Conservation (phyloP, 768 basidiomycete genomes). For the Termitomyces sp. region DNA sequence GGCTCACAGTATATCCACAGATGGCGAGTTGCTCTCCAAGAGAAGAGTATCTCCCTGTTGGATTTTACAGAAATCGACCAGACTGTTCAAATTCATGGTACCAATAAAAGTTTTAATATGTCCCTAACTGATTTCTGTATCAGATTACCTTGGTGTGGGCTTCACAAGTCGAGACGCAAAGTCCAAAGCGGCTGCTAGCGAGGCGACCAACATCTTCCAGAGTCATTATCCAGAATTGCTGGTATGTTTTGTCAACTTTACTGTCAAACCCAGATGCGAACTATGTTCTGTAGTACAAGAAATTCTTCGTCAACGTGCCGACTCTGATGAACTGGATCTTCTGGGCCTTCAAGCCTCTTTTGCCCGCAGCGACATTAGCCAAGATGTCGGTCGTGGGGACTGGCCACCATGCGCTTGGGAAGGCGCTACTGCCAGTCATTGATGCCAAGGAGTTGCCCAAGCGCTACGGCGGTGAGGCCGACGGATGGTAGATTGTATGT, state of each 20-base stretch:
- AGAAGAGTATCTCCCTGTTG: slow-evolving; percentile 52
- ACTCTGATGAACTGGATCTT: slow-evolving; percentile 75
- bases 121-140: not conserved
- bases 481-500: slow-evolving; percentile 34
- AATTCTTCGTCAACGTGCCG: slow-evolving; percentile 82
- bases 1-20: slow-evolving; percentile 27
- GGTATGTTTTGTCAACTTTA: slow-evolving; percentile 28
- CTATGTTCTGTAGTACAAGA: slow-evolving; percentile 42
- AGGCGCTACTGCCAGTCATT: slow-evolving; percentile 54
- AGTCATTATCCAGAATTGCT: slow-evolving; percentile 78
- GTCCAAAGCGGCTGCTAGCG: slow-evolving; percentile 71
- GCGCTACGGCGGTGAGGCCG: slow-evolving; percentile 64
- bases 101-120: slow-evolving; percentile 1
- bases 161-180: slow-evolving; percentile 62
- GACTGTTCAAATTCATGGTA: slow-evolving; percentile 69
- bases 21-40: slow-evolving; percentile 80
- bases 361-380: slow-evolving; percentile 66
- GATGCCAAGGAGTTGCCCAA: slow-evolving; percentile 53
- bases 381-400: slow-evolving; percentile 79
- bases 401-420: slow-evolving; percentile 50
- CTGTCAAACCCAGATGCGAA: not conserved
- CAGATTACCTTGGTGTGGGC: slow-evolving; percentile 74
- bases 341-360: slow-evolving; percentile 73
- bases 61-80: slow-evolving; percentile 74
- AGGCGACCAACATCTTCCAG: slow-evolving; percentile 70